phyloP scores from a whole-genome alignment of 2,329 filamentous ascomycete genomes.

The Sporothrix pallida region DNA sequence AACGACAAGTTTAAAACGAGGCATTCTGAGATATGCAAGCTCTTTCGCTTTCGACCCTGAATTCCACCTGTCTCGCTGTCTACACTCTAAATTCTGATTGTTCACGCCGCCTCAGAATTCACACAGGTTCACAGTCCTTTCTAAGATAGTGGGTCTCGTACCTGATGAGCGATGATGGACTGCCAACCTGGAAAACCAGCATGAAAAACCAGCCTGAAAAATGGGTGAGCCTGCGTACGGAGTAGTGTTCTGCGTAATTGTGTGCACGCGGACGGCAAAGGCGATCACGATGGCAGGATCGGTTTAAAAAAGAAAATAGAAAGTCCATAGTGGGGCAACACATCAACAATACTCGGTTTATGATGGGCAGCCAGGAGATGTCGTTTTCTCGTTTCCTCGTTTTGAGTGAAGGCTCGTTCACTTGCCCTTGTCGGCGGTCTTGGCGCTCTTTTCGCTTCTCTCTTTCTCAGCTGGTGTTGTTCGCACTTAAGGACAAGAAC shows the following conservation, averaged over 20 bases:
- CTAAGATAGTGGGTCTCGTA: not conserved
- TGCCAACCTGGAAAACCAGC: too few species aligned
- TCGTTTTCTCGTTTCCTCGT: conserved; percentile 1
- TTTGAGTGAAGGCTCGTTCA: not conserved
- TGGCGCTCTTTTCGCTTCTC: conserved; percentile 1
- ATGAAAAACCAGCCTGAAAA: too few species aligned
- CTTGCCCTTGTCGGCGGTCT: not conserved
- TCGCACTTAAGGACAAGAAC: not conserved
- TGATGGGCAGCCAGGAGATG: not conserved
- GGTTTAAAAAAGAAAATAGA: not conserved
- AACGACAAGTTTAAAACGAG: too few species aligned
- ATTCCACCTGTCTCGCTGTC: too few species aligned
- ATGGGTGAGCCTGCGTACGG: too few species aligned
- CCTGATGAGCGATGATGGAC: not conserved
- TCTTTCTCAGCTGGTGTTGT: conserved; percentile 22
- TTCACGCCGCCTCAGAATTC: conserved; percentile 13
- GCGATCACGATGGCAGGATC: conserved; percentile 15
- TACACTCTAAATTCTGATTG: not conserved
- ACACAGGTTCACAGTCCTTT: not conserved
- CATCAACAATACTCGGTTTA: not conserved
- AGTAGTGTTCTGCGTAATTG: not conserved
- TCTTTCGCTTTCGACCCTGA: conserved; percentile 1
- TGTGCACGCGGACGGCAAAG: not conserved
- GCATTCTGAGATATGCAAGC: conserved; percentile 12
- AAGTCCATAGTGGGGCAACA: not conserved